Evolutionary conservation across 1,284 basidiomycete genomes (phyloP).

Genomic region (Ceratobasidium sp.): DNA sequence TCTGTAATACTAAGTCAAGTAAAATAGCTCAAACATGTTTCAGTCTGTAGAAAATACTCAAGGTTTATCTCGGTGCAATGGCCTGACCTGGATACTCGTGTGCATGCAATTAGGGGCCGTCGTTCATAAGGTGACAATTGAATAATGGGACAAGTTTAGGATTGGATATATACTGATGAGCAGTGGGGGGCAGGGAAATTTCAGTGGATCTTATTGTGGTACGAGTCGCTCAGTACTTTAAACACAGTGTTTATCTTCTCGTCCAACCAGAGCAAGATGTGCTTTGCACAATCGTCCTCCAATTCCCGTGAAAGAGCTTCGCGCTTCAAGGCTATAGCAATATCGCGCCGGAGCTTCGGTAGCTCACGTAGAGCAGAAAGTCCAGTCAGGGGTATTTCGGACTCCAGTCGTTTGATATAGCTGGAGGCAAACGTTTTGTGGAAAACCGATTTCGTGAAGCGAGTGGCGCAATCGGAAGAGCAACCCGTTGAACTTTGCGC

Average conservation of each 20-base stretch:
- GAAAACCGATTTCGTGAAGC: neutral
- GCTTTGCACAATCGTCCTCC: neutral
- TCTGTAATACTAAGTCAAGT: neutral
- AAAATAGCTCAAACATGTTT: no score
- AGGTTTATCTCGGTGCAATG: no score
- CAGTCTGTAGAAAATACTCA: no score
- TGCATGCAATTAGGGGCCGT: no score
- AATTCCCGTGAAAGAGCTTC: neutral
- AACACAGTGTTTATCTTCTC: neutral
- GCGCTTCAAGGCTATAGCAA: neutral
- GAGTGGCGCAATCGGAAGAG: neutral
- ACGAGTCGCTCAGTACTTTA: neutral
- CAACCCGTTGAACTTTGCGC: neutral
- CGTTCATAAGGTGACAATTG: no score
- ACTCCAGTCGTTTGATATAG: neutral
- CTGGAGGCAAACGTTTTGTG: neutral
- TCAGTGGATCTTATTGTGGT: neutral
- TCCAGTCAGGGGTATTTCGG: neutral
- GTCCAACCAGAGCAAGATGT: neutral
- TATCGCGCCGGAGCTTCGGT: neutral
- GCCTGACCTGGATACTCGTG: no score
- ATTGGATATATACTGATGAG: no score
- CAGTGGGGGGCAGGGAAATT: no score
- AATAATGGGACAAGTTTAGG: no score
- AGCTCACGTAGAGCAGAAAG: neutral